Evolutionary conservation across 2,329 filamentous ascomycete genomes (phyloP).

Genomic region (Aplosporella prunicola): DNA sequence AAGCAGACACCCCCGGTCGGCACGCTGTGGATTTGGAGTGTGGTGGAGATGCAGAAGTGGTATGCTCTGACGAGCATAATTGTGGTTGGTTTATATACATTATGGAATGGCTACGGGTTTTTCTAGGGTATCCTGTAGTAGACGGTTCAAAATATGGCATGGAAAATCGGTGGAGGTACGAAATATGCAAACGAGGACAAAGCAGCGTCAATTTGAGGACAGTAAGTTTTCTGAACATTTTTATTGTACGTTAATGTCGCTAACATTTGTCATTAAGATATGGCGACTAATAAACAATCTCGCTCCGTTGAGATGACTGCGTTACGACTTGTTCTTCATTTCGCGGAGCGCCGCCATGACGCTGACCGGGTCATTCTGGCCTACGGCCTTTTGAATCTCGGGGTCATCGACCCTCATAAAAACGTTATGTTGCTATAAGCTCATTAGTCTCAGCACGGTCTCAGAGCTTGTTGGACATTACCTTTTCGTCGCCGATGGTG

Average conservation of each 20-base stretch:
- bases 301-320: not conserved
- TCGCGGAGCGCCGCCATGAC: slow-evolving; percentile 81
- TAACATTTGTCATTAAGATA: too few relatives aligned
- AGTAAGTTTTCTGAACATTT: too few relatives aligned
- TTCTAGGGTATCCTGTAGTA: too few relatives aligned
- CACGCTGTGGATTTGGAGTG: slow-evolving; percentile 85
- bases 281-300: too few relatives aligned
- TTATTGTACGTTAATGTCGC: too few relatives aligned
- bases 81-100: slow-evolving; percentile 43
- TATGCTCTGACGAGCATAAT: slow-evolving; percentile 51
- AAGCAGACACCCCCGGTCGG: slow-evolving; percentile 83
- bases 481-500: slow-evolving; percentile 96
- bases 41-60: slow-evolving; percentile 71
- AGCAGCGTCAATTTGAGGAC: too few relatives aligned
- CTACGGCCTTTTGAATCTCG: slow-evolving; percentile 72
- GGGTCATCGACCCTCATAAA: slow-evolving; percentile 92
- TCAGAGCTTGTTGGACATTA: slow-evolving; percentile 4
- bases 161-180: too few relatives aligned
- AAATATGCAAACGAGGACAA: too few relatives aligned
- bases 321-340: slow-evolving; percentile 61
- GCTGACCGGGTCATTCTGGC: slow-evolving; percentile 66
- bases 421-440: slow-evolving; percentile 70
- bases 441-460: not conserved
- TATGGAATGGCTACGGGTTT: slow-evolving; percentile 46
- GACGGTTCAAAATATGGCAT: too few relatives aligned